phyloP scores from a whole-genome alignment of 2,329 filamentous ascomycete species.

The Calonectria naviculata region DNA sequence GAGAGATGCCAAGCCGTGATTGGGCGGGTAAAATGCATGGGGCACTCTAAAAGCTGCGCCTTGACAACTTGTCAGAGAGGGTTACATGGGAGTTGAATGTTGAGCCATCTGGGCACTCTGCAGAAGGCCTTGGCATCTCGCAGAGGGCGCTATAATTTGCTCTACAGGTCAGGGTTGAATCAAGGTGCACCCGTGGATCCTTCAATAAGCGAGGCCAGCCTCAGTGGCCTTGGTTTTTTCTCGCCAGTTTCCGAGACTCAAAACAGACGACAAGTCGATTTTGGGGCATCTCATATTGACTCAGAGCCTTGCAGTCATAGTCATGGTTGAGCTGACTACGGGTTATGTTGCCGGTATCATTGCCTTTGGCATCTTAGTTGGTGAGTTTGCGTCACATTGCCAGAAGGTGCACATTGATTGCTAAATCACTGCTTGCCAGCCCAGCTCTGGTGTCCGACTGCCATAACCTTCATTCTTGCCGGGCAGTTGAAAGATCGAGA shows the following conservation, averaged over 20 bases:
- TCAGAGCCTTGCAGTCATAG: no score
- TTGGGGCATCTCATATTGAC: background rate
- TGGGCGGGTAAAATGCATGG: background rate
- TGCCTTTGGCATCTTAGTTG: constrained; percentile 32
- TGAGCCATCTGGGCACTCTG: background rate
- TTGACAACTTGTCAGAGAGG: background rate
- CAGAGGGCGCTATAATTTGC: background rate
- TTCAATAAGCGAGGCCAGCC: background rate
- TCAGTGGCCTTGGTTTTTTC: background rate
- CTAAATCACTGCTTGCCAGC: constrained; percentile 35
- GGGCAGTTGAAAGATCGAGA: constrained; percentile 49
- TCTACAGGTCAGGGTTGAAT: background rate
- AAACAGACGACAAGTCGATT: background rate
- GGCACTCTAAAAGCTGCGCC: background rate
- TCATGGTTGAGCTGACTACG: constrained; percentile 32
- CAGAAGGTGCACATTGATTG: background rate
- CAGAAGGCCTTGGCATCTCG: background rate
- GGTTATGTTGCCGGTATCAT: constrained; percentile 40
- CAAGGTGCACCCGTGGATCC: background rate
- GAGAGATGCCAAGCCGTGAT: background rate
- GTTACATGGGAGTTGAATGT: background rate
- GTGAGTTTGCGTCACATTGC: constrained; percentile 13
- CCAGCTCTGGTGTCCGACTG: constrained; percentile 48
- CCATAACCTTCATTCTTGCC: constrained; percentile 49
- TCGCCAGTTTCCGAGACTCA: background rate